phyloP scores from a whole-genome alignment of 345 rosid genomes.

The Viola odorata region DNA sequence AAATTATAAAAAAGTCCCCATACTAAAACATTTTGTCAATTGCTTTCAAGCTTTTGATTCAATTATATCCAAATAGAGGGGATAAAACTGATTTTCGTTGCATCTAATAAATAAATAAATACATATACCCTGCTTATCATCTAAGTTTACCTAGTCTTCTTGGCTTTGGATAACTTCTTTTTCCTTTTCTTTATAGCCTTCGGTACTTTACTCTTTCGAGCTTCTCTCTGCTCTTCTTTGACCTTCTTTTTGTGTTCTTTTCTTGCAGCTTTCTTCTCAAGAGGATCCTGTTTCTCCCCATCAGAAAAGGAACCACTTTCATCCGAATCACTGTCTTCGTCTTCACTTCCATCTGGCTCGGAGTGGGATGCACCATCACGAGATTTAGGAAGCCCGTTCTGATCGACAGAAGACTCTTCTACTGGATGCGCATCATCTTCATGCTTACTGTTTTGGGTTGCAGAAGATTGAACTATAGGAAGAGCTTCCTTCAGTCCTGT shows the following conservation, averaged over 20 bases:
- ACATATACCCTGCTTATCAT: too few relatives aligned
- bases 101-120: too few relatives aligned
- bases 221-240: conserved; percentile 87
- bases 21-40: too few relatives aligned
- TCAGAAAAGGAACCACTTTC: conserved; percentile 15
- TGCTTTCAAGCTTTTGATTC: too few relatives aligned
- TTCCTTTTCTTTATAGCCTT: conserved; percentile 88
- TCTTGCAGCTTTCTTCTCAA: conserved; percentile 72
- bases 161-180: conserved; percentile 71
- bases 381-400: conserved; percentile 7
- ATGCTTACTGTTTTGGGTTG: conserved; percentile 12
- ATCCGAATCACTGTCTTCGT: conserved; percentile 42
- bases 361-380: conserved; percentile 18
- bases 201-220: conserved; percentile 77
- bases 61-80: too few relatives aligned
- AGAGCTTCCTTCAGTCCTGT: conserved; percentile 81
- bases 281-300: conserved; percentile 22
- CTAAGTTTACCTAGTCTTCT: conserved; percentile 56
- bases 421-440: conserved; percentile 18
- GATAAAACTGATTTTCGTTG: too few relatives aligned
- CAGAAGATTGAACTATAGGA: conserved; percentile 23
- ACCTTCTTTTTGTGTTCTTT: conserved; percentile 97
- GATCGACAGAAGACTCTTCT: conserved; percentile 15
- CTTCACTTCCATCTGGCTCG: conserved; percentile 26
- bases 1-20: too few relatives aligned